A percentile compares a stretch with the other conserved stretches of the same genome.
Conservation (phyloP, 768 basidiomycete genomes). For the Suillus hirtellus region DNA sequence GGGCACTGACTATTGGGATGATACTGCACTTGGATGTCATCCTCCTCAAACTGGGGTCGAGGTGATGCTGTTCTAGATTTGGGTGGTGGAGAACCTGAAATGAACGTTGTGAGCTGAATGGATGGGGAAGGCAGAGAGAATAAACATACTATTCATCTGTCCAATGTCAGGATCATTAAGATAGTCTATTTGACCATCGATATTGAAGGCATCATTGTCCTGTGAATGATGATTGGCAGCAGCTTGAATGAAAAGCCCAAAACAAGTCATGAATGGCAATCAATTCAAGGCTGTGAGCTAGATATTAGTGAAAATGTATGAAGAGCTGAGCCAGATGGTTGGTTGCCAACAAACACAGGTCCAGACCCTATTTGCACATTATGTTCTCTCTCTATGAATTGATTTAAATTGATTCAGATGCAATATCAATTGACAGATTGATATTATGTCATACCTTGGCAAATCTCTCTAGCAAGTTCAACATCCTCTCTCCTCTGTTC, state of each 20-base stretch:
- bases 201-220: not conserved
- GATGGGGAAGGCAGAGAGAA: not conserved
- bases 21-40: constrained; percentile 26
- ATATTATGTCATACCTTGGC: not conserved
- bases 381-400: not conserved
- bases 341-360: not conserved
- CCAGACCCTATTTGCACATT: not conserved
- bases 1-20: constrained; percentile 20
- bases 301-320: not conserved
- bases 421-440: not conserved
- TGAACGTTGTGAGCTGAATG: not conserved
- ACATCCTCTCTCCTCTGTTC: not conserved
- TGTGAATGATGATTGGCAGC: not conserved
- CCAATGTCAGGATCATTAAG: not conserved
- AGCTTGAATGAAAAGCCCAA: not conserved
- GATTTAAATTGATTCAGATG: not conserved
- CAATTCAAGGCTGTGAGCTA: not conserved
- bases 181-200: not conserved
- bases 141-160: not conserved
- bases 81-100: not conserved
- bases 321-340: not conserved
- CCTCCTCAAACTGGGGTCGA: not conserved
- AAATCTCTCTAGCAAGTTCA: not conserved
- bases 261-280: no score
- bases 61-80: not conserved